Base-by-base conservation (phyloP, 2,329 filamentous ascomycete genomes). In the Byssothecium circinans region DNA sequence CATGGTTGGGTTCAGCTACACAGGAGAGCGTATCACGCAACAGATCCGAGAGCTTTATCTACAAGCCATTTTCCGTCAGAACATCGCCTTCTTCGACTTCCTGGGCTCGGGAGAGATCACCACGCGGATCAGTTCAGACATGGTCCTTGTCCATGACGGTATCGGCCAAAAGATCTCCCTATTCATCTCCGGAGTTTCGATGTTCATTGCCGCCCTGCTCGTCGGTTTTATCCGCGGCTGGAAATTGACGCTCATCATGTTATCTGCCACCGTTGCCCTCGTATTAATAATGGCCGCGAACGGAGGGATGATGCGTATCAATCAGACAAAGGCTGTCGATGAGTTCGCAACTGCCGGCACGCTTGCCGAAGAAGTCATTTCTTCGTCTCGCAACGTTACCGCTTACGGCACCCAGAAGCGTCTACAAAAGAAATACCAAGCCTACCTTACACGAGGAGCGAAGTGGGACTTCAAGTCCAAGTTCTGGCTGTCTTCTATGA, bases 101-200 rank as follows among this genome's bases (percentile, higher is more conserved):
- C 80, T 96, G 10, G 94, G 94, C 42, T 89, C 92, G 20, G 94
- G 94, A 54, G 94, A 97, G 74, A 88, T 97, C 52, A 96, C 92
- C 0, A 97, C 92, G 1, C 85, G 91, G 53, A 97, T 99, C 64
- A 97, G 92, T 0, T 87, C 91, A 17, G 92, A 94, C 96, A 96
- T 91, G 52, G 96, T 96, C 63, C 75, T 95, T 44, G 87, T 99
- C 43, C 92, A 97, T 71, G 91, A 96, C 57, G 94, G 91, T 48
- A 89, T 99, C 39, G 67, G 68, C 10, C 67, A 70, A 40, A 72
- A 71, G 47, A 65, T 71, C 8, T 64, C 60, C 11, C 55, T 72
- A 4, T 70, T 70, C 39, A 50, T 70, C 12, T 56, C 62, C 6
- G 66, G 68, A 8, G 47, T 61, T 1, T 65, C 68, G 15, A 69